A percentile compares a stretch with the other conserved stretches of the same genome.
Evolutionary conservation across 192 early-diverging fungal species (phyloP).

Genomic region (Coemansia sp.): DNA sequence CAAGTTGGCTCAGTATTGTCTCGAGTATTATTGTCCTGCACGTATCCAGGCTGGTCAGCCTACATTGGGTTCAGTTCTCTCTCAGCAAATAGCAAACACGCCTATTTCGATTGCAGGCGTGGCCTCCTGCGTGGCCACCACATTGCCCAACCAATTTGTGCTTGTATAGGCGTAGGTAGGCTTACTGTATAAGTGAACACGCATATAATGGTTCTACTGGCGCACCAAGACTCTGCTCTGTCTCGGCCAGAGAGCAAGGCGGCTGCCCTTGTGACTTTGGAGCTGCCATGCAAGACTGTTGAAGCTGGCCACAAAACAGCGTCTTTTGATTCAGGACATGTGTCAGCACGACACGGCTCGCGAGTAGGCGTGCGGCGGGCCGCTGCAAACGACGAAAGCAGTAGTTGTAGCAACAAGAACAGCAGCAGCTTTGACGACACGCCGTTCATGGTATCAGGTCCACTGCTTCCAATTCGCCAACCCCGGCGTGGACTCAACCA

Average conservation of each 20-base stretch:
- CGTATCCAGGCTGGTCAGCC: not conserved
- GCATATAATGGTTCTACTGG: conserved; percentile 23
- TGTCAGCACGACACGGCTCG: not conserved
- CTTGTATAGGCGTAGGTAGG: not conserved
- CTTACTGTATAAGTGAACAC: not conserved
- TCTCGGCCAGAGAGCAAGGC: conserved; percentile 8
- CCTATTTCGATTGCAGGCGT: not conserved
- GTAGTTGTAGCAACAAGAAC: conserved; percentile 12
- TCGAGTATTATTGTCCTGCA: not conserved
- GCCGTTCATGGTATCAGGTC: conserved; percentile 42
- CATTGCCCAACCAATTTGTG: not conserved
- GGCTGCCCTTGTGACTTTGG: conserved; percentile 10
- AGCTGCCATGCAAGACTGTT: conserved; percentile 3
- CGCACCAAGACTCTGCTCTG: conserved; percentile 17
- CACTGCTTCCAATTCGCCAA: conserved; percentile 48
- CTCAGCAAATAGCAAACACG: not conserved
- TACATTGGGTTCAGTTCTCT: not conserved
- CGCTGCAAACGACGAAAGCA: conserved; percentile 3
- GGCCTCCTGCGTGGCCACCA: not conserved
- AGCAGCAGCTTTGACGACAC: conserved; percentile 33
- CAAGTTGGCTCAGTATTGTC: not conserved
- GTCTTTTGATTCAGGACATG: conserved; percentile 17
- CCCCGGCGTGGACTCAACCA: conserved; percentile 29
- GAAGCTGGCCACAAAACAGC: conserved; percentile 7
- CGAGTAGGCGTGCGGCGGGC: conserved; percentile 2